Base-by-base conservation (phyloP, 768 basidiomycete genomes). In the Dentipellis fragilis region DNA sequence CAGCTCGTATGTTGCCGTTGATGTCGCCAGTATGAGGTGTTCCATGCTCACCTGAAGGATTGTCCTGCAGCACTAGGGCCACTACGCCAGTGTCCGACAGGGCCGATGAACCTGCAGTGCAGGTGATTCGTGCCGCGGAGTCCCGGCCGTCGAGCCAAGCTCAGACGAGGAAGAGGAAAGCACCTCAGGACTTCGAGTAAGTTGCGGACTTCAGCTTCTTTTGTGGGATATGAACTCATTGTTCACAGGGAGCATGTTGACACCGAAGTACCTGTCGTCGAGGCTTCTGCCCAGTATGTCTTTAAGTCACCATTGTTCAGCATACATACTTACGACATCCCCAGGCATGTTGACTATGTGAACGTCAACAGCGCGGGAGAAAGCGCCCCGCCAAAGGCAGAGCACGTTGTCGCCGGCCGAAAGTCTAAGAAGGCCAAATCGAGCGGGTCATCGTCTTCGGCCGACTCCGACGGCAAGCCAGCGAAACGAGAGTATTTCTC, bases 401-500 rank as follows among this genome's bases (percentile, higher is more conserved):
- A 45, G 42, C 42, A 12, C 42, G n/a, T 17, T 7, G 5, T 16
- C n/a, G 42, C 42, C 11, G n/a, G 42, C 42, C 42, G 19, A 16
- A 45, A 22, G 49, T 49, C 53, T 14, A 36, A 29, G 36, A 59
- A 51, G 39, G 8, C 52, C 52, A 19, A 19, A 6, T 52, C 58
- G 48, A 19, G 51, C 37, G 51, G 23, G 38, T 38, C 17, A 34
- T 54, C 47, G 40, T 42, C 50, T 14, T 52, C 46, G 17, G 37
- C 50, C 34, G 14, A 19, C 36, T 46, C 52, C 4, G 53, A 54
- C 2, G 52, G 56, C 45, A 50, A 54, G 21, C 50, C 19, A 17
- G 47, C n/a, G 47, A 17, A 22, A 4, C 34, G 49, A 16, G 59
- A 60, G 50, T 61, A 61, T 19, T 57, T 57, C 46, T 57, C 58